Evolutionary conservation across 2,329 filamentous ascomycete genomes (phyloP).

Genomic region (Fusarium odoratissimum): DNA sequence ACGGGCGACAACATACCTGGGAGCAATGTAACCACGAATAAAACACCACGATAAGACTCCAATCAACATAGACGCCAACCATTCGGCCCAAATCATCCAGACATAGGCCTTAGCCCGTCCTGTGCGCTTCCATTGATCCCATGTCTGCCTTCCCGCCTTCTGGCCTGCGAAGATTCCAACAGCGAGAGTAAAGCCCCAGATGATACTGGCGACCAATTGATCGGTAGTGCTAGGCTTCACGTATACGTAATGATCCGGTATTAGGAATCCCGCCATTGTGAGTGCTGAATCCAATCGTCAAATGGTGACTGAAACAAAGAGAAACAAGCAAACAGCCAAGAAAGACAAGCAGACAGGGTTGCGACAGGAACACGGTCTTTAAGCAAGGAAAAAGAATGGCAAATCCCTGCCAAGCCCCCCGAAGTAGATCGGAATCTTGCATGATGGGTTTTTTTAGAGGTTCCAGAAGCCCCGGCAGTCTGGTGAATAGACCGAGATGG

Average conservation of each 20-base stretch:
- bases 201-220: slow-evolving; percentile 40
- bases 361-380: neutral
- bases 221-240: slow-evolving; percentile 28
- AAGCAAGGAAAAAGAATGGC: neutral
- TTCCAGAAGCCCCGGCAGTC: neutral
- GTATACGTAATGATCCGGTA: slow-evolving; percentile 32
- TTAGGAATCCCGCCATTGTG: slow-evolving; percentile 24
- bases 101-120: slow-evolving; percentile 30
- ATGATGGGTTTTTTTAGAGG: neutral
- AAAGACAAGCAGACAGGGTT: neutral
- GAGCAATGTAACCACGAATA: slow-evolving; percentile 29
- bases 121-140: slow-evolving; percentile 29
- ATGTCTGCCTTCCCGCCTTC: slow-evolving; percentile 39
- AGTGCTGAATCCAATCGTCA: neutral
- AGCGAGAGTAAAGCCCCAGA: slow-evolving; percentile 42
- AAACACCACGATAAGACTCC: slow-evolving; percentile 38
- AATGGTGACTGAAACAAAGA: neutral
- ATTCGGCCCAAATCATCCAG: slow-evolving; percentile 41
- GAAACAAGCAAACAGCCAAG: neutral
- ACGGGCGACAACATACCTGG: slow-evolving; percentile 23
- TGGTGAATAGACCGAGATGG: neutral
- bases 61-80: slow-evolving; percentile 33
- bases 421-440: neutral
- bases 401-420: neutral
- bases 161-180: slow-evolving; percentile 32